phyloP scores from a whole-genome alignment of 169 alveolate species.

The Miamiensis avidus region DNA sequence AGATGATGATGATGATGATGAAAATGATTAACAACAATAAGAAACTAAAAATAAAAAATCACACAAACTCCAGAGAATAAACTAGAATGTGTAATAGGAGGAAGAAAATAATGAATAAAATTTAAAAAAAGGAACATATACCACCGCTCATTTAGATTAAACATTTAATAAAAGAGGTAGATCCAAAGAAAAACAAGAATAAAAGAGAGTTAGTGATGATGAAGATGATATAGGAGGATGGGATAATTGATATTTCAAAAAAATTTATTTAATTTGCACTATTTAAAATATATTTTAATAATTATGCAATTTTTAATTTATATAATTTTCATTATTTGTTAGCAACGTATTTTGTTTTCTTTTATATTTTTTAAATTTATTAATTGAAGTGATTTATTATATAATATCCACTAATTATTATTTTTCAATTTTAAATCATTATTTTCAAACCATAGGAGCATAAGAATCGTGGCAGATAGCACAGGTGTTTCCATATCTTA shows the following conservation, averaged over 20 bases:
- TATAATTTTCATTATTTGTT: too few species aligned
- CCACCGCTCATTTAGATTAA: neutral
- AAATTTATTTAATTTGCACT: too few species aligned
- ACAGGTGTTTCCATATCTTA: conserved; percentile 47
- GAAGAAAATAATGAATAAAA: neutral
- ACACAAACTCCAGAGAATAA: neutral
- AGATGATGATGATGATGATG: neutral
- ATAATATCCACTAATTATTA: too few species aligned
- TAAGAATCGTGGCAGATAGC: conserved; percentile 28
- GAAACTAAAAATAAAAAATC: too few species aligned
- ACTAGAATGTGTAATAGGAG: neutral
- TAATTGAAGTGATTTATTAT: neutral
- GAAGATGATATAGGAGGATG: neutral
- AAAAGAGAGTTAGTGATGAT: neutral
- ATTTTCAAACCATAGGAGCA: conserved; percentile 17
- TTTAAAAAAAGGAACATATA: neutral
- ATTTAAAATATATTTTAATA: too few species aligned
- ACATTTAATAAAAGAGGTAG: too few species aligned
- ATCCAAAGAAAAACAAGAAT: neutral
- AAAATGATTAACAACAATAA: too few species aligned
- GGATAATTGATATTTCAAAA: neutral
- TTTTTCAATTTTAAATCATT: neutral
- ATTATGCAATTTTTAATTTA: neutral
- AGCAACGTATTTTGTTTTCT: neutral
- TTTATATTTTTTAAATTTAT: too few species aligned